Conservation (phyloP, 106 monocot species). For the Chionographis japonica region DNA sequence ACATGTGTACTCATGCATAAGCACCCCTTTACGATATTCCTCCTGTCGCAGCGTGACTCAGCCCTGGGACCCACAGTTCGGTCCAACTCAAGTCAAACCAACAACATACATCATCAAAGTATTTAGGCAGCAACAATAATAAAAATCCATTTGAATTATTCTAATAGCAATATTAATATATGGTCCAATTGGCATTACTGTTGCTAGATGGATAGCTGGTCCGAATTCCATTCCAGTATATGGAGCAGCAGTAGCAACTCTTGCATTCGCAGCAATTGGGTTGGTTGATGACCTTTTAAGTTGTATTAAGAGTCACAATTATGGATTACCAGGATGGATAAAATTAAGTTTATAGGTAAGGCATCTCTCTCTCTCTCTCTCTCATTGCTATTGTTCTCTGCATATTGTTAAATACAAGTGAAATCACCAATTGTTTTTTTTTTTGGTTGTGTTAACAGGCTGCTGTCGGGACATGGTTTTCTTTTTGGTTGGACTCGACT, state of each 20-base stretch:
- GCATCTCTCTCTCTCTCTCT: neutral
- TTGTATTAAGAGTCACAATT: constrained; percentile 23
- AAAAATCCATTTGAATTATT: no score
- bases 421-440: neutral
- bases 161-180: no score
- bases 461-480: constrained; percentile 61
- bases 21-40: no score
- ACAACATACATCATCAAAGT: no score
- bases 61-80: no score
- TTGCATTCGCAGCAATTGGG: constrained; percentile 64
- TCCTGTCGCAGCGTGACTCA: no score
- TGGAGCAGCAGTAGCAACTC: constrained; percentile 57
- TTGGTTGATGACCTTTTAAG: constrained; percentile 61
- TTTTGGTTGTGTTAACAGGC: constrained; percentile 46
- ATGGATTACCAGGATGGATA: constrained; percentile 47
- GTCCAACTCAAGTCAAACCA: no score
- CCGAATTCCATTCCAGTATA: constrained; percentile 34
- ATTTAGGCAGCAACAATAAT: no score
- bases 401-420: no score
- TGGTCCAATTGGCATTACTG: constrained; percentile 68
- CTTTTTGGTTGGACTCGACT: constrained; percentile 65
- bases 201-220: constrained; percentile 41
- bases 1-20: no score
- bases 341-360: constrained; percentile 59
- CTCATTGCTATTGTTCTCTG: no score